Conservation (phyloP, 2,329 filamentous ascomycete genomes). For the Monilinia vaccinii-corymbosi region DNA sequence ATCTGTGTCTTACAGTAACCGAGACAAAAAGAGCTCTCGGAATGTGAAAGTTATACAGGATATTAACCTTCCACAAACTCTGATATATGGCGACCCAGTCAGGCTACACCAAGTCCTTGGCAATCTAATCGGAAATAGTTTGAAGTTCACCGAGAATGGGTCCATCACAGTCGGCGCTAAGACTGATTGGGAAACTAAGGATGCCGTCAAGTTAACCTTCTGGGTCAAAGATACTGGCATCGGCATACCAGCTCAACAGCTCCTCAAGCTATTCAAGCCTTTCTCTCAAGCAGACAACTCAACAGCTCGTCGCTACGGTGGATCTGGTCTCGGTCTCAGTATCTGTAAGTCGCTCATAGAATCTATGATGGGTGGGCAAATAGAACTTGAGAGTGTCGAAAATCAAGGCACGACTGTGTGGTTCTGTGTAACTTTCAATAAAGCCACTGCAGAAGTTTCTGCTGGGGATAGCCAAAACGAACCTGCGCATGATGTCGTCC, state of each 20-base stretch:
- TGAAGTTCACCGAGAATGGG: constrained; percentile 86
- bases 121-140: constrained; percentile 84
- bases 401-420: constrained; percentile 62
- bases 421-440: constrained; percentile 80
- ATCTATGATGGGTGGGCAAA: constrained; percentile 80
- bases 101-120: constrained; percentile 61
- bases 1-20: constrained; percentile 57
- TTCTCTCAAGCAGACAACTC: constrained; percentile 90
- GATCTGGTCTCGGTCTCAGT: constrained; percentile 80
- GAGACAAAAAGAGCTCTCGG: constrained; percentile 52
- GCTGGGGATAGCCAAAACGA: constrained; percentile 43
- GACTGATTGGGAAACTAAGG: constrained; percentile 60
- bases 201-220: constrained; percentile 67
- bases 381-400: constrained; percentile 70
- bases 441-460: constrained; percentile 56
- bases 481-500: constrained; percentile 27
- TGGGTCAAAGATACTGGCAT: constrained; percentile 88
- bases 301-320: constrained; percentile 83
- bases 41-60: constrained; percentile 59
- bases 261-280: constrained; percentile 80
- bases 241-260: constrained; percentile 73
- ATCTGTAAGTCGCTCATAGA: constrained; percentile 94
- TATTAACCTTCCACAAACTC: constrained; percentile 57
- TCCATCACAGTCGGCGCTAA: constrained; percentile 75
- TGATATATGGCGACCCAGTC: constrained; percentile 61